Conservation (phyloP, 2,329 filamentous ascomycete genomes). For the Penicillium sp. region DNA sequence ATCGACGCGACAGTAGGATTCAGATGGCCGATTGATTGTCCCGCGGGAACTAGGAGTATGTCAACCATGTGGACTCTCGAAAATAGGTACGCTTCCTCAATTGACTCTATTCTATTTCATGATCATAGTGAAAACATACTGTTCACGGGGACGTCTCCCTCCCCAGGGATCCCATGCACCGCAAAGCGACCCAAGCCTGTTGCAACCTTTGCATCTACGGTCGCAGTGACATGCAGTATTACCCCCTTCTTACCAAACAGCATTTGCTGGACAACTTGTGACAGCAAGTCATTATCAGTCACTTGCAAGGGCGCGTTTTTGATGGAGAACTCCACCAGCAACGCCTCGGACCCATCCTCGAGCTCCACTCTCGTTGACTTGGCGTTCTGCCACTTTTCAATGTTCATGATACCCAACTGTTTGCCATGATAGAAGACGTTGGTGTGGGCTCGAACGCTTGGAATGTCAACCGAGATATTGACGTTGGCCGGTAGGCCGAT, state of each 20-base stretch:
- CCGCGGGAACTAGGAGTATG: constrained; percentile 51
- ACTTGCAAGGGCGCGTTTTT: constrained; percentile 75
- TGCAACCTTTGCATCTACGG: constrained; percentile 73
- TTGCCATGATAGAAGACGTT: constrained; percentile 72
- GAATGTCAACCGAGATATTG: constrained; percentile 76
- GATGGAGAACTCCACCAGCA: constrained; percentile 71
- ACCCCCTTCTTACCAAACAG: constrained; percentile 67
- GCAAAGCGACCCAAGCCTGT: constrained; percentile 77
- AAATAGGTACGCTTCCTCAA: constrained; percentile 7
- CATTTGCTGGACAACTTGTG: constrained; percentile 71
- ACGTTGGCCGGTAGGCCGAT: constrained; percentile 77
- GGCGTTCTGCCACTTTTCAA: constrained; percentile 76
- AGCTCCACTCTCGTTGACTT: constrained; percentile 67
- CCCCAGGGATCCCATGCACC: constrained; percentile 73
- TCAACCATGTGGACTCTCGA: constrained; percentile 17
- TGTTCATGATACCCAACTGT: constrained; percentile 73
- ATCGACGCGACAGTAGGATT: constrained; percentile 65
- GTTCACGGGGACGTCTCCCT: constrained; percentile 85
- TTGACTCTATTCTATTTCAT: constrained; percentile 18
- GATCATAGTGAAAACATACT: constrained; percentile 59
- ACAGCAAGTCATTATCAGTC: constrained; percentile 71
- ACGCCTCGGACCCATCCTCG: constrained; percentile 52
- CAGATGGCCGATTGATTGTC: constrained; percentile 47
- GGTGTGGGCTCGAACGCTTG: constrained; percentile 66
- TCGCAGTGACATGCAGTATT: constrained; percentile 67